A percentile compares a stretch with the other conserved stretches of the same genome.
Conservation (phyloP, 441 rosid genomes). For the Syzygium syzygioides region DNA sequence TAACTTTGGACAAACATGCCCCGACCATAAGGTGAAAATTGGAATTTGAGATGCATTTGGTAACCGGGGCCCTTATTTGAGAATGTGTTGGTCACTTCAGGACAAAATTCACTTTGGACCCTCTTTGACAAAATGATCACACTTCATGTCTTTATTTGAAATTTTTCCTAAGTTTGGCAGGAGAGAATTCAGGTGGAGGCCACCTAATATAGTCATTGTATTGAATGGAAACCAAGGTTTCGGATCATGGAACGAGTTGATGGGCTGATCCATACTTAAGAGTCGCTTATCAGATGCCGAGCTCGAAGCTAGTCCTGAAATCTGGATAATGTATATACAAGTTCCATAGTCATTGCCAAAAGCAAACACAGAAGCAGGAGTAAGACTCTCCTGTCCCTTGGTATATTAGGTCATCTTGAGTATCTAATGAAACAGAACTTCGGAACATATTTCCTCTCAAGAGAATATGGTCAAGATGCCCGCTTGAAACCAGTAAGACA, state of each 20-base stretch:
- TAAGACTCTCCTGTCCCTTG: neutral
- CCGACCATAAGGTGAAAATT: neutral
- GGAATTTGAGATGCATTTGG: neutral
- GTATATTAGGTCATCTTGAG: neutral
- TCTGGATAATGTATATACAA: neutral
- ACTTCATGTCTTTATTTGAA: too few species aligned
- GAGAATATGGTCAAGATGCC: neutral
- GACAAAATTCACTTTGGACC: neutral
- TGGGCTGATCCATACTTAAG: neutral
- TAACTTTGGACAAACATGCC: neutral
- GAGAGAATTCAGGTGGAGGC: neutral
- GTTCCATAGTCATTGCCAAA: neutral
- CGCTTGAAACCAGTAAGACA: neutral
- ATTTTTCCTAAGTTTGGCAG: neutral
- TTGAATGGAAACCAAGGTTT: neutral
- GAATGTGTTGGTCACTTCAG: too few species aligned
- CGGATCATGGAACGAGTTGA: neutral
- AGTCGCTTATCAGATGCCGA: neutral
- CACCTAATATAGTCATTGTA: neutral
- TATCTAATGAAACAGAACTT: neutral
- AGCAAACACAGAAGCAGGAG: neutral
- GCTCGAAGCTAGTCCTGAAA: neutral
- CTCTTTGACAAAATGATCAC: too few species aligned
- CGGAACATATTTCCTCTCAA: neutral
- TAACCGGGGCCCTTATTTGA: neutral